Evolutionary conservation across 2,329 filamentous ascomycete genomes (phyloP).

Genomic region (Diaporthe citriasiana): DNA sequence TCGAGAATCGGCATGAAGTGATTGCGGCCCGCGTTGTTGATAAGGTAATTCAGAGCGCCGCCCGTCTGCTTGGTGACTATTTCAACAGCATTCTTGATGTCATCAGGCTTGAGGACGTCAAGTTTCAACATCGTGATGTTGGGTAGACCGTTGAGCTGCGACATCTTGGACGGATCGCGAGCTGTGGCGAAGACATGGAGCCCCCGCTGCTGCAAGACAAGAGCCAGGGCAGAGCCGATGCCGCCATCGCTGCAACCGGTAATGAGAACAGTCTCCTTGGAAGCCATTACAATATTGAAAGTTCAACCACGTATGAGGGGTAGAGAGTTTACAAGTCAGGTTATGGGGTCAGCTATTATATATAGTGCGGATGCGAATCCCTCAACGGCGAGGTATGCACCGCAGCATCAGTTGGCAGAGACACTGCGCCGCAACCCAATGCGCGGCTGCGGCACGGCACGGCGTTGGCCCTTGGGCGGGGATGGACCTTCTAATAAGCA

Average conservation of each 20-base stretch:
- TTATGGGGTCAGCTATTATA: not conserved
- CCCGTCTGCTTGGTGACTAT: constrained; percentile 45
- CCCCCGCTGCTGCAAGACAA: constrained; percentile 45
- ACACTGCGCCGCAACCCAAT: no score
- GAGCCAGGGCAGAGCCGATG: constrained; percentile 48
- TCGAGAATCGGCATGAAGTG: constrained; percentile 49
- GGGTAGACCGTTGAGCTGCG: constrained; percentile 43
- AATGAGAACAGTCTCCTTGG: constrained; percentile 48
- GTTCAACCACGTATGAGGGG: not conserved
- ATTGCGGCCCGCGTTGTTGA: constrained; percentile 49
- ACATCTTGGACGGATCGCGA: constrained; percentile 48
- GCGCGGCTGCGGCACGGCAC: no score
- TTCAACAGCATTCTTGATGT: constrained; percentile 46
- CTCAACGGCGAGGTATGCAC: not conserved
- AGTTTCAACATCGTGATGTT: constrained; percentile 47
- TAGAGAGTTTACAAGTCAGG: not conserved
- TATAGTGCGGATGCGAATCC: not conserved
- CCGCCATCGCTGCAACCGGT: constrained; percentile 51
- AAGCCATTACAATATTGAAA: constrained; percentile 36
- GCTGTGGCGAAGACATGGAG: constrained; percentile 49
- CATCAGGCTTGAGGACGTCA: constrained; percentile 45
- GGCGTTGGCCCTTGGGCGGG: no score
- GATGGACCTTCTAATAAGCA: not conserved
- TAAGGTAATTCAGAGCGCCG: constrained; percentile 46
- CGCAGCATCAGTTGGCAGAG: not conserved